A percentile compares a stretch with the other conserved stretches of the same genome.
These are phyloP conservation scores for Alternaria sp. DNA, from an alignment of 2,329 filamentous ascomycete genomes.

Conservation along the genomic window DNA sequence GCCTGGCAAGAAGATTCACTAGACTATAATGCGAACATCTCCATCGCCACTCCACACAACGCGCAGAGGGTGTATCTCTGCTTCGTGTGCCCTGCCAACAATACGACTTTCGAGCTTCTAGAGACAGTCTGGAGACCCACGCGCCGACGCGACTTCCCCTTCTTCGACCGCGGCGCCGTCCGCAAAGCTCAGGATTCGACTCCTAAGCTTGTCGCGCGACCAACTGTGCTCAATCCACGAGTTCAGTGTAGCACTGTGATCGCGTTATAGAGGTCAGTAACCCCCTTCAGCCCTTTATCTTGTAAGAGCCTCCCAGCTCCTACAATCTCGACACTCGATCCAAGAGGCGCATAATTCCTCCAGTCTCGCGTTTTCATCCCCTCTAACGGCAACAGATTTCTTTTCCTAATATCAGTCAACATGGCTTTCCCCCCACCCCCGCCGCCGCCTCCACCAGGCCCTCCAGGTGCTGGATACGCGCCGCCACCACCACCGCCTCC, in stretches of 20 bases:
- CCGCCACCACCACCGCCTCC: slow-evolving; percentile 47
- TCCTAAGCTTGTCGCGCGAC: slow-evolving; percentile 29
- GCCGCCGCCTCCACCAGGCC: slow-evolving; percentile 36
- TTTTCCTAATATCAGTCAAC: slow-evolving; percentile 4
- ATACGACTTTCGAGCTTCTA: slow-evolving; percentile 15
- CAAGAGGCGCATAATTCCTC: neutral
- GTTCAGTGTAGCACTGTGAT: slow-evolving; percentile 10
- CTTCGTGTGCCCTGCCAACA: slow-evolving; percentile 26
- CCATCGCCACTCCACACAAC: slow-evolving; percentile 39
- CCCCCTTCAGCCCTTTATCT: neutral
- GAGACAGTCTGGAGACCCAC: slow-evolving; percentile 15
- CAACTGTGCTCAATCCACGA: slow-evolving; percentile 12
- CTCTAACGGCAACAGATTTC: slow-evolving; percentile 1
- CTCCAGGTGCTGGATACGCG: slow-evolving; percentile 32
- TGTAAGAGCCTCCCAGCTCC: neutral
- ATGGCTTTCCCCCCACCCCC: slow-evolving; percentile 40
- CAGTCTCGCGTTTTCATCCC: neutral
- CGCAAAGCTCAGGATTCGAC: slow-evolving; percentile 34
- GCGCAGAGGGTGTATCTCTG: slow-evolving; percentile 32
- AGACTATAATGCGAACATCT: slow-evolving; percentile 4
- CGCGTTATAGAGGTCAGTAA: slow-evolving; percentile 1
- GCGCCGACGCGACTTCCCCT: slow-evolving; percentile 33
- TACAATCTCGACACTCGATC: neutral
- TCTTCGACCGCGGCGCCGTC: slow-evolving; percentile 29
- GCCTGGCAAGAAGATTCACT: slow-evolving; percentile 3